Base-by-base conservation (phyloP, 495 filamentous ascomycete species). In the Podospora fimiseda region DNA sequence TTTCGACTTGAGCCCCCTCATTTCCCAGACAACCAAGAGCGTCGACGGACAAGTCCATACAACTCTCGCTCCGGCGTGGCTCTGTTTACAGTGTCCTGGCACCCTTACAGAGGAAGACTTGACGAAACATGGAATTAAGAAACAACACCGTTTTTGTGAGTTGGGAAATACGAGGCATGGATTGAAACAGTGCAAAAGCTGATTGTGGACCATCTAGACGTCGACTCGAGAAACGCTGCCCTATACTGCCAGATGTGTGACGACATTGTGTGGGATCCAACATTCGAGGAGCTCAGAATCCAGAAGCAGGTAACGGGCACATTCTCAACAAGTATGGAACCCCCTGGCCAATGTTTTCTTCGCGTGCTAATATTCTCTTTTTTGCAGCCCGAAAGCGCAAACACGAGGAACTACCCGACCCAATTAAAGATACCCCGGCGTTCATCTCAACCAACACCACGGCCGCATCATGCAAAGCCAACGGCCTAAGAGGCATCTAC, bases 191-290 rank as follows among this genome's bases (percentile, higher is more conserved):
- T n/a, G n/a, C n/a, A n/a, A n/a, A n/a, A n/a, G n/a, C n/a, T 37
- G 14, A 6, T 21, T 23, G 16, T 9, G 20, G 16, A 13, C 48
- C 33, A 18, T 36, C 11, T 20, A 94, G 89, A 89, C 62, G 85
- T 94, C 53, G 90, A 96, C 58, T 92, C 89, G 2, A 75, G 85
- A 50, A 82, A 74, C 55, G 89, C 88, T 5, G 76, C 80, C 43
- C 61, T 96, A 2, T 95, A 84, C 62, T 96, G 90, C 70, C 87
- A 92, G 59, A 75, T 81, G 53, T 96, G 90, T 60, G 77, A 80
- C 37, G 90, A 95, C 63, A 85, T 93, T 55, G 82, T 96, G 40
- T 95, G 89, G 72, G 90, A 96, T 60, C 86, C 88, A 42, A 84
- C 82, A 7, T 72, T 95, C 21, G 90, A 96, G 60, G 79, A 86